Conservation (phyloP, 495 filamentous ascomycete species). For the Pseudotulostoma volvatum region DNA sequence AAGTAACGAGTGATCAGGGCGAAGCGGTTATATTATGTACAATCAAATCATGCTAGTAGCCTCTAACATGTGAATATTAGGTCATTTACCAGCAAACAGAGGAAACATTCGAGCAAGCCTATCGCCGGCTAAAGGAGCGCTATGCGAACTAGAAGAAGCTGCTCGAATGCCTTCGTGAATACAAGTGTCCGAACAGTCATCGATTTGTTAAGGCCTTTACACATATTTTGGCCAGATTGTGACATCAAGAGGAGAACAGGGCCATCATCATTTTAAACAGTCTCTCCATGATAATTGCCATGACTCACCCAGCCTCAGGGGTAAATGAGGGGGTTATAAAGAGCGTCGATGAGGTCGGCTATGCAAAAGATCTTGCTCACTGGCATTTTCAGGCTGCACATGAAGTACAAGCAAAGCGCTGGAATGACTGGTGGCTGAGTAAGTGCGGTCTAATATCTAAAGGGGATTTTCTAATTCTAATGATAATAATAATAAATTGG, state of each 20-base stretch:
- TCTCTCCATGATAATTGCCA: background rate
- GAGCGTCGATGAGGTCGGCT: background rate
- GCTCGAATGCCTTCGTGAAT: background rate
- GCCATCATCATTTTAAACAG: background rate
- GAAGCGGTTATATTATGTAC: no score
- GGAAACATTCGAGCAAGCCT: background rate
- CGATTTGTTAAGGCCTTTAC: background rate
- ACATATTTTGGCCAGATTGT: background rate
- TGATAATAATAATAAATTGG: no score
- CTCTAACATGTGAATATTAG: no score
- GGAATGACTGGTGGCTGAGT: no score
- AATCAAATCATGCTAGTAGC: no score
- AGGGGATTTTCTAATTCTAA: no score
- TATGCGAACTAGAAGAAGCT: background rate
- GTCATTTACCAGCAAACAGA: background rate
- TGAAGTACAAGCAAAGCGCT: no score
- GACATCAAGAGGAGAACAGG: background rate
- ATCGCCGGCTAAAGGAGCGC: background rate
- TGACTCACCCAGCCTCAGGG: background rate
- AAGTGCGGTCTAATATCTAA: no score
- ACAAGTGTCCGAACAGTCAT: background rate
- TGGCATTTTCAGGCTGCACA: no score
- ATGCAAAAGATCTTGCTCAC: background rate
- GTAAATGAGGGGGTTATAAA: background rate
- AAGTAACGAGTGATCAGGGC: no score